Conservation (phyloP, 2,329 filamentous ascomycete genomes). For the Fusarium armeniacum region DNA sequence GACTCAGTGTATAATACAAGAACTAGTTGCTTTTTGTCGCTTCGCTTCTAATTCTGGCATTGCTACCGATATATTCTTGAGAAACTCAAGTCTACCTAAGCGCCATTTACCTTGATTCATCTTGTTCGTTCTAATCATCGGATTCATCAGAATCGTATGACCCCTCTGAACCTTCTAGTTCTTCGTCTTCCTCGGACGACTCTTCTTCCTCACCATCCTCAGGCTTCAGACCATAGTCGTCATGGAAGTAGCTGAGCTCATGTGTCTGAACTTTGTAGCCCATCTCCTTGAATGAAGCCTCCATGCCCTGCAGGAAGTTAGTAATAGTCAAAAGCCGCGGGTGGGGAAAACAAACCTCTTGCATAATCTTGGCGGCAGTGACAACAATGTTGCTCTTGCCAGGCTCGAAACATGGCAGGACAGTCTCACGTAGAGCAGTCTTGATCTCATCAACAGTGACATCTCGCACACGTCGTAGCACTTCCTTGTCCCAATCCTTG, state of each 20-base stretch:
- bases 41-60: conserved; percentile 38
- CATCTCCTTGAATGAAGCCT: conserved; percentile 78
- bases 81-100: conserved; percentile 30
- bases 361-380: conserved; percentile 87
- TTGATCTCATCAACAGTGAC: conserved; percentile 84
- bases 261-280: conserved; percentile 85
- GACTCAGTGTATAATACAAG: conserved; percentile 43
- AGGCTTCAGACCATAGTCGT: conserved; percentile 86
- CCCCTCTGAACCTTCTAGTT: conserved; percentile 51
- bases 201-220: conserved; percentile 71
- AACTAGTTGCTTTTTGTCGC: conserved; percentile 23
- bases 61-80: conserved; percentile 39
- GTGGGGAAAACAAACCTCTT: conserved; percentile 73
- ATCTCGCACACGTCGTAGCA: conserved; percentile 81
- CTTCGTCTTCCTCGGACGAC: conserved; percentile 63
- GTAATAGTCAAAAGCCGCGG: background rate
- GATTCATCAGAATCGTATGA: conserved; percentile 51
- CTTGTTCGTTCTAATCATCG: conserved; percentile 44
- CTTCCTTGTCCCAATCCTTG: conserved; percentile 81
- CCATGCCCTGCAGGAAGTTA: conserved; percentile 71
- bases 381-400: conserved; percentile 87
- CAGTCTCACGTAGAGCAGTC: conserved; percentile 77
- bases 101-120: conserved; percentile 13
- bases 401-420: conserved; percentile 85
- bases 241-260: conserved; percentile 83